Percentiles rank a stretch among this genome's conserved stretches.
Evolutionary conservation across 371 early-diverging fungal species (phyloP).

Genomic region (Mycotypha africana): DNA sequence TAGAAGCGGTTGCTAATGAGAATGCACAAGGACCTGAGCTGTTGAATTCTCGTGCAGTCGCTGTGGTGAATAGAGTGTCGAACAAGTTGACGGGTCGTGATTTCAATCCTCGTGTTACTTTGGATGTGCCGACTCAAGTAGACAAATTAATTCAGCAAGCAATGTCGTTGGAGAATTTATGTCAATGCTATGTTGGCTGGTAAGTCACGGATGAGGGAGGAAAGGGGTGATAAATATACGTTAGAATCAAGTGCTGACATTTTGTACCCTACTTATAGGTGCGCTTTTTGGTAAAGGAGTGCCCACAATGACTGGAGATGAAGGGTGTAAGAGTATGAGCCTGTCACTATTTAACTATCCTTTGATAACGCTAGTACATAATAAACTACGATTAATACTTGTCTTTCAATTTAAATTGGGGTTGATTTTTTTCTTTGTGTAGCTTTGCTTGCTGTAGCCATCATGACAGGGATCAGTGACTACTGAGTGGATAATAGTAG

Average conservation of each 20-base stretch:
- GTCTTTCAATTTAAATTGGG: too few relatives aligned
- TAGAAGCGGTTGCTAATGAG: constrained; percentile 46
- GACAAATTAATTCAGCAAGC: constrained; percentile 94
- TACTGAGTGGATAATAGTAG: too few relatives aligned
- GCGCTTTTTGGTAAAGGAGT: constrained; percentile 17
- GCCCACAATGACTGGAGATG: too few relatives aligned
- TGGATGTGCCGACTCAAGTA: constrained; percentile 87
- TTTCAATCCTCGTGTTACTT: constrained; percentile 77
- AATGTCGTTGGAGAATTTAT: constrained; percentile 89
- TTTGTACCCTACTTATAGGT: constrained; percentile 1
- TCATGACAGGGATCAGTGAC: too few relatives aligned
- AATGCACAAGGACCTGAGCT: constrained; percentile 42
- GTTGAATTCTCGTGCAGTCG: constrained; percentile 54
- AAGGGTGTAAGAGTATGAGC: too few relatives aligned
- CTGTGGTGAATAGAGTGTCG: constrained; percentile 57
- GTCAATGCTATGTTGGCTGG: constrained; percentile 97
- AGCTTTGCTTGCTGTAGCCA: too few relatives aligned
- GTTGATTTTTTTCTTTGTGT: too few relatives aligned
- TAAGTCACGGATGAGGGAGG: too few relatives aligned
- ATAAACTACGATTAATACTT: too few relatives aligned
- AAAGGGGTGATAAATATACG: neutral
- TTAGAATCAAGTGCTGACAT: neutral
- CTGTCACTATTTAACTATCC: too few relatives aligned
- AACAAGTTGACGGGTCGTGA: constrained; percentile 91
- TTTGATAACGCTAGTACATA: too few relatives aligned